Conservation (phyloP, 164 flowering plant species). For the Pachysandra terminalis region DNA sequence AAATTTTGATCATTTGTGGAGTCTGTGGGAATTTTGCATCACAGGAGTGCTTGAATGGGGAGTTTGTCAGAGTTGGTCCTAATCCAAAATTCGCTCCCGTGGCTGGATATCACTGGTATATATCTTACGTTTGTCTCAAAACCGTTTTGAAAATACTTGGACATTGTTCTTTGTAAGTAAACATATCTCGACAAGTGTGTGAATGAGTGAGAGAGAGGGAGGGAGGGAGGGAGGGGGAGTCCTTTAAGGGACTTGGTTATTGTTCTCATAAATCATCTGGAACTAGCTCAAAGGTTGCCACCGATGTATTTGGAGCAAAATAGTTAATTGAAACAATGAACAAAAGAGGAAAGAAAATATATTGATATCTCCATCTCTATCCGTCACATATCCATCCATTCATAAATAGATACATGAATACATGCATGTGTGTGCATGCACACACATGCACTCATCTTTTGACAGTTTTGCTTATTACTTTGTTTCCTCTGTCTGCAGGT, state of each 20-base stretch:
- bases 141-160: neutral
- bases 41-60: constrained; percentile 95
- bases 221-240: neutral
- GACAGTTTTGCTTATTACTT: constrained; percentile 7
- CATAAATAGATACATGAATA: too few species aligned
- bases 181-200: too few species aligned
- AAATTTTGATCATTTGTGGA: neutral
- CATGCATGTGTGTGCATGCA: too few species aligned
- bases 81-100: constrained; percentile 90
- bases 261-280: neutral
- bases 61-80: constrained; percentile 94
- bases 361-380: neutral
- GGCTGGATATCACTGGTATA: constrained; percentile 93
- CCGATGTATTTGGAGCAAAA: neutral
- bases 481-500: constrained; percentile 56
- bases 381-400: neutral
- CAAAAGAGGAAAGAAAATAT: too few species aligned
- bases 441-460: too few species aligned
- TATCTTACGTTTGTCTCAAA: neutral
- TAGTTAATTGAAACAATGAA: too few species aligned
- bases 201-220: neutral
- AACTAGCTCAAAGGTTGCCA: neutral
- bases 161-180: neutral
- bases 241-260: neutral
- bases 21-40: neutral